Evolutionary conservation across 2,329 filamentous ascomycete species (phyloP).

Genomic region (Fusarium irregulare): DNA sequence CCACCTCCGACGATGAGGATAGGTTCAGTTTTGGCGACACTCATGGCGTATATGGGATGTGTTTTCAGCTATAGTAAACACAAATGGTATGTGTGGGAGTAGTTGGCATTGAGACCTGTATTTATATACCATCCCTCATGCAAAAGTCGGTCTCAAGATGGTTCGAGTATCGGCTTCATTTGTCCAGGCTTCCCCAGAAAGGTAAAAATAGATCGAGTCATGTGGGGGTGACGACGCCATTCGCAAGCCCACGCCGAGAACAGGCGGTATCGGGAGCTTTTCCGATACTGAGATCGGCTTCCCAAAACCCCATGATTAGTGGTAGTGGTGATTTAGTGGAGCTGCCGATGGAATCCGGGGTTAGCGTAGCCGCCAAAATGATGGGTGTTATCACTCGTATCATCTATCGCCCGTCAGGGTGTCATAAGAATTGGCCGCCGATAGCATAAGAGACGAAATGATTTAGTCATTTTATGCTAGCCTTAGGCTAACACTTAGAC

Average conservation of each 20-base stretch:
- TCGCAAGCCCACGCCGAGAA: neutral
- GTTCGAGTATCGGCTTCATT: neutral
- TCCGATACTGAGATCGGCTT: neutral
- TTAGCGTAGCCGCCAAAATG: constrained; percentile 15
- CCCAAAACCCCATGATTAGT: neutral
- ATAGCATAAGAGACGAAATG: no score
- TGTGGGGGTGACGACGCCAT: neutral
- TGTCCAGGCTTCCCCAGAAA: neutral
- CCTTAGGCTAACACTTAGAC: no score
- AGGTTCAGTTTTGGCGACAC: constrained; percentile 37
- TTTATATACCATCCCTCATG: neutral
- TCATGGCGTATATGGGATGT: constrained; percentile 17
- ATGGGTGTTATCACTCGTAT: neutral
- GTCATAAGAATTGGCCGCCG: no score
- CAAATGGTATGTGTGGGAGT: neutral
- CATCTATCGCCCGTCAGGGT: neutral
- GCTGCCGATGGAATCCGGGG: neutral
- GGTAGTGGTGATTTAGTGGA: neutral
- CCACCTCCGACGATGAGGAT: constrained; percentile 59
- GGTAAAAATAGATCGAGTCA: neutral
- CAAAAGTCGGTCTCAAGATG: neutral
- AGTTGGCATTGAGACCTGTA: neutral
- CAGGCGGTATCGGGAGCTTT: constrained; percentile 2
- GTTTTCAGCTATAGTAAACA: no score
- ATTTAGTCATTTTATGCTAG: no score